Conservation (phyloP, 2,329 filamentous ascomycete genomes). For the Stemphylium lycopersici region DNA sequence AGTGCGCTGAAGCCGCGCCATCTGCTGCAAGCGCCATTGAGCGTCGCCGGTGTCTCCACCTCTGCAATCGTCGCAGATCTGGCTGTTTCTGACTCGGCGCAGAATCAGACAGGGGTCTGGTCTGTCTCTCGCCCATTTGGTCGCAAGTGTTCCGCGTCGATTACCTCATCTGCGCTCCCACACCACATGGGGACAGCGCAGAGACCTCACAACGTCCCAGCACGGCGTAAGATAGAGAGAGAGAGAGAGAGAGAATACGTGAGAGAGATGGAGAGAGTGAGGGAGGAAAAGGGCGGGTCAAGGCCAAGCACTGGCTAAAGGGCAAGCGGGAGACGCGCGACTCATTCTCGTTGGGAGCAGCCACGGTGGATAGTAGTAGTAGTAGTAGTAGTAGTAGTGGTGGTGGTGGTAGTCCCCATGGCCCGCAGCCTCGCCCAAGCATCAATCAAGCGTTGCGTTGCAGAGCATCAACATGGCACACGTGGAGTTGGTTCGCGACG, state of each 20-base stretch:
- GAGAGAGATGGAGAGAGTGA: too few species aligned
- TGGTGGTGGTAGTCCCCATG: background rate
- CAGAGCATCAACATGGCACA: too few species aligned
- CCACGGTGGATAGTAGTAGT: too few species aligned
- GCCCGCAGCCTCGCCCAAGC: too few species aligned
- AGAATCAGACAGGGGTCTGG: conserved; percentile 36
- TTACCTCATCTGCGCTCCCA: conserved; percentile 36
- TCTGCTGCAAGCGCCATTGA: conserved; percentile 37
- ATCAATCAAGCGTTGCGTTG: too few species aligned
- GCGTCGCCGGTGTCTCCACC: conserved; percentile 36
- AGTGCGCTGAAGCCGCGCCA: conserved; percentile 37
- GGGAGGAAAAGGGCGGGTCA: conserved; percentile 18
- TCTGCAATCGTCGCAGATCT: conserved; percentile 36
- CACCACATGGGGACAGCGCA: conserved; percentile 34
- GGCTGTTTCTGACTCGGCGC: conserved; percentile 43
- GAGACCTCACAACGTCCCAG: conserved; percentile 41
- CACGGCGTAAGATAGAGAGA: conserved; percentile 7
- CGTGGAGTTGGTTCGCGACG: too few species aligned
- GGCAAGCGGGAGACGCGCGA: conserved; percentile 28
- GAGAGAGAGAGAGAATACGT: too few species aligned
- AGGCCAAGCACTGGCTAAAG: conserved; percentile 28
- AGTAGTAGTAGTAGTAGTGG: too few species aligned
- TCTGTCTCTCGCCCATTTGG: conserved; percentile 34
- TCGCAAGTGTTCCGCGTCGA: conserved; percentile 20
- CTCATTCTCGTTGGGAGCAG: conserved; percentile 6